Base-by-base conservation (phyloP, 2,329 filamentous ascomycete genomes). In the Neospermospora avenae region DNA sequence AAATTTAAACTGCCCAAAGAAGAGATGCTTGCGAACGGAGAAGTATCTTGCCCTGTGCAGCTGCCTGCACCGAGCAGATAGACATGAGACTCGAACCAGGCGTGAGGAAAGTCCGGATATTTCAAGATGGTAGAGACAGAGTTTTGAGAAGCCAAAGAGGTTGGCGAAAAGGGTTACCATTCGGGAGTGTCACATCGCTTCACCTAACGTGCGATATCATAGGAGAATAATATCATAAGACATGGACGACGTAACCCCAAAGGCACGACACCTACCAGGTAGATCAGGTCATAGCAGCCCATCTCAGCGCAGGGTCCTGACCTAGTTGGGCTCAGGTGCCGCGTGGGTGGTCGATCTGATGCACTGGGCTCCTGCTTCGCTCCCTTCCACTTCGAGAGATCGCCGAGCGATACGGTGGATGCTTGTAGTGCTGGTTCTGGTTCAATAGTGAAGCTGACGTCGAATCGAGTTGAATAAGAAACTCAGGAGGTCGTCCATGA, bases 361-460 rank as follows among this genome's bases (percentile, higher is more conserved):
- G 56, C 62, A 63, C 67, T 67, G 68, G 53, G 20, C 10, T 18
- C n/a, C 48, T 37, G 18, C 20, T 37, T n/a, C 28, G 28, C 28
- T 57, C 41, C 22, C 51, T 48, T 35, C n/a, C 61, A 42, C 28
- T 6, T 31, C 1, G 11, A 31, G 28, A 55, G 67, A 69, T 68
- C 63, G 64, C 61, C 66, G 58, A 55, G 62, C 63, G 61, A 61
- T 64, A 65, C 67, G 49, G 4, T 37, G 20, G 66, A 64, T 65
- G 56, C 60, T 61, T 59, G 66, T 65, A 67, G n/a, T n/a, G n/a
- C n/a, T n/a, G n/a, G 63, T 63, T 39, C 4, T 39, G 37, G 18
- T 55, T 59, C 60, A 65, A 56, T 61, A 63, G 31, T 65, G 64
- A 63, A 51, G 24, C 57, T 48, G 59, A 39, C 31, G 18, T 34